These are phyloP conservation scores for Ajuga reptans DNA, from an alignment of 305 asterid species.

Conservation along the genomic window DNA sequence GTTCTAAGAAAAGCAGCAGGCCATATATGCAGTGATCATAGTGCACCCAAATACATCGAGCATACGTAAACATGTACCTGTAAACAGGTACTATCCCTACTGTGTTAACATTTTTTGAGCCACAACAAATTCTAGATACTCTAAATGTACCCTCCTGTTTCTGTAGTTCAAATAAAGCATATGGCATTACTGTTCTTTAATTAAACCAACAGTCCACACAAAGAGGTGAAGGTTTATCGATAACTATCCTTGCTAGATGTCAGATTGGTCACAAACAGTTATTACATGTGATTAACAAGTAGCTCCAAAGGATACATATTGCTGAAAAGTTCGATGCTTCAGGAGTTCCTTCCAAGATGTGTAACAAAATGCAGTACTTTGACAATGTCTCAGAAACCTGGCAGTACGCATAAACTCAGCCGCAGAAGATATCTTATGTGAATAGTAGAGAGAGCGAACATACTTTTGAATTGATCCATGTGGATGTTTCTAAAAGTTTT, in stretches of 20 bases:
- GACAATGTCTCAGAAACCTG: constrained; percentile 68
- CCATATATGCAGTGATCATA: background rate
- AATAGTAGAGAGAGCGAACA: constrained; percentile 20
- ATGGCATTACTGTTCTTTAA: background rate
- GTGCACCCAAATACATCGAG: background rate
- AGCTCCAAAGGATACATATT: constrained; percentile 63
- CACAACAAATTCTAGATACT: background rate
- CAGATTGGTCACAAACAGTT: background rate
- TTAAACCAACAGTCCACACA: background rate
- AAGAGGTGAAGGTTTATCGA: background rate
- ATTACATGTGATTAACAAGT: background rate
- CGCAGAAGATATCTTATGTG: background rate
- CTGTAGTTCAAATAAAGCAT: background rate
- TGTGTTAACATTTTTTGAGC: background rate
- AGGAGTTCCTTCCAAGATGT: constrained; percentile 62
- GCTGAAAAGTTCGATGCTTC: constrained; percentile 77
- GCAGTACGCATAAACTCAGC: constrained; percentile 16
- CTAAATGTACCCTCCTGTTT: background rate
- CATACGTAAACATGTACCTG: background rate
- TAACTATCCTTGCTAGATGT: background rate
- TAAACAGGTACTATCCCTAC: background rate
- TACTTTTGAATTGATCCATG: constrained; percentile 68
- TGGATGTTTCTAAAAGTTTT: constrained; percentile 47
- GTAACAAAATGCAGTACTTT: constrained; percentile 78
- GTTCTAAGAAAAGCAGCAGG: background rate